Conservation (phyloP, 2,329 filamentous ascomycete species). For the Cryphonectria carpinicola region DNA sequence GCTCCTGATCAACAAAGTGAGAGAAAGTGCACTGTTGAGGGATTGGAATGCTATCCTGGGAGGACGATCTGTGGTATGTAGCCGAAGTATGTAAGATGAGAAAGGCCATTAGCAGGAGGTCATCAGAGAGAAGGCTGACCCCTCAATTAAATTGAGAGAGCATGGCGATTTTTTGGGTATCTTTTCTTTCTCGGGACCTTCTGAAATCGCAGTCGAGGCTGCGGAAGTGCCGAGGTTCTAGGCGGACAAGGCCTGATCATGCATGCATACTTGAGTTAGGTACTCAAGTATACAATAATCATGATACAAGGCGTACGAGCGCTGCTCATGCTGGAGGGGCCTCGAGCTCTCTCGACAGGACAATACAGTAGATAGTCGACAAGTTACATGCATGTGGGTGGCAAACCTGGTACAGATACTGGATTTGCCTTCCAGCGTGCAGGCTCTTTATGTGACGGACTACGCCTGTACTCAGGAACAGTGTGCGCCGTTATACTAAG, state of each 20-base stretch:
- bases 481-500: background rate
- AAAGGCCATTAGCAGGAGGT: background rate
- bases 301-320: background rate
- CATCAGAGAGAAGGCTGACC: background rate
- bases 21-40: background rate
- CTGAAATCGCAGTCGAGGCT: background rate
- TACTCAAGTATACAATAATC: background rate
- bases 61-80: background rate
- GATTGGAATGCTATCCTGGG: background rate
- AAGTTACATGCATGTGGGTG: background rate
- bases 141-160: background rate
- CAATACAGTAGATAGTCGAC: background rate
- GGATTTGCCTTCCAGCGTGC: background rate
- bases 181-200: too few relatives aligned
- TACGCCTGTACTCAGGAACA: background rate
- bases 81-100: background rate
- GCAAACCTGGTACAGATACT: background rate
- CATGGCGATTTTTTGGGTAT: background rate
- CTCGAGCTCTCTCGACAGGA: background rate
- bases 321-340: background rate
- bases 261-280: background rate
- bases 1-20: background rate
- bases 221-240: background rate
- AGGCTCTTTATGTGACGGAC: background rate
- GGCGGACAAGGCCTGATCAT: background rate